Conservation (phyloP, 192 early-diverging fungal genomes). For the Rhizophagus prolifer region DNA sequence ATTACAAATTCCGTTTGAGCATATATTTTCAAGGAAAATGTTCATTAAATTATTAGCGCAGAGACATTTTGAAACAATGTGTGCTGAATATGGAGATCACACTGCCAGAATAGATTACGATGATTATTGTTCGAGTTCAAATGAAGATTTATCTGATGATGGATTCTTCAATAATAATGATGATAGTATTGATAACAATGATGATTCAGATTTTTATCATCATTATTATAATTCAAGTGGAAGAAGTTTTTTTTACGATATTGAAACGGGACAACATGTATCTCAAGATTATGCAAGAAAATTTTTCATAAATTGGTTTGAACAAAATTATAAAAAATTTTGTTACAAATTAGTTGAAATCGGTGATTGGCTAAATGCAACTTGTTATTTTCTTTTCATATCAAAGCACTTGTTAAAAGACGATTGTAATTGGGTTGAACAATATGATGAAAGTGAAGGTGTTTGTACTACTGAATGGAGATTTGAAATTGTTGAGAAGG, state of each 20-base stretch:
- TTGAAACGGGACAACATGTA: slow-evolving; percentile 1
- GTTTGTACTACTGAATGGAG: slow-evolving; percentile 7
- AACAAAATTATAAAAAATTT: slow-evolving; percentile 3
- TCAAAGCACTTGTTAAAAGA: background rate
- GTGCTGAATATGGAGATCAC: slow-evolving; percentile 3
- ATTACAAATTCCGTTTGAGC: background rate
- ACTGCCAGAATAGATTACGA: slow-evolving; percentile 4
- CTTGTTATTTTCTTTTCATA: background rate
- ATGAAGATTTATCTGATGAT: slow-evolving; percentile 13
- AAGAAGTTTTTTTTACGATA: background rate
- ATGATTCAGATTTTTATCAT: background rate
- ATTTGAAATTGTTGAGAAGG: background rate
- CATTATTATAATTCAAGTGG: background rate
- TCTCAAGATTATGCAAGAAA: background rate
- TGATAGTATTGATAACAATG: background rate
- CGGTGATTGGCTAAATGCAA: background rate
- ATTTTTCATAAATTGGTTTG: slow-evolving; percentile 12
- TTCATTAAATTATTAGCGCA: background rate
- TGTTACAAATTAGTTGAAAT: background rate
- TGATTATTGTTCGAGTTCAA: slow-evolving; percentile 15
- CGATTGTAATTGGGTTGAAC: slow-evolving; percentile 6
- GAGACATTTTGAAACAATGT: slow-evolving; percentile 10
- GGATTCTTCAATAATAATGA: background rate
- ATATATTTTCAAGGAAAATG: slow-evolving; percentile 12
- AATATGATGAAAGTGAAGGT: slow-evolving; percentile 2